phyloP scores from a whole-genome alignment of 768 basidiomycete species.

The Tricholoma hemisulphureum region DNA sequence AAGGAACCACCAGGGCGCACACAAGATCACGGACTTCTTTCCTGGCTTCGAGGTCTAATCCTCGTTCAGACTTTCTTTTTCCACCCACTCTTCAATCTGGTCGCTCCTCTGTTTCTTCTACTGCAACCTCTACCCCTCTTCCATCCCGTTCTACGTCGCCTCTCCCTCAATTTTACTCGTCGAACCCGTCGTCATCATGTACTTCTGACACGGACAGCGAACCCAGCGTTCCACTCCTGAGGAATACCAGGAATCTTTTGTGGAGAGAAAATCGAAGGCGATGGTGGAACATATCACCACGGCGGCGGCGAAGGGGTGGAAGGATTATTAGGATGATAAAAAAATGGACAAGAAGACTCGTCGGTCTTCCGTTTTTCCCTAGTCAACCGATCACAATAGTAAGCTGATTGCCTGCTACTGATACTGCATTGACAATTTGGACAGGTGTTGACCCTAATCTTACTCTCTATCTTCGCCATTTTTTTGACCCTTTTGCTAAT shows the following conservation, averaged over 20 bases:
- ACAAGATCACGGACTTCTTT: conserved; percentile 24
- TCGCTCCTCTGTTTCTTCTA: conserved; percentile 40
- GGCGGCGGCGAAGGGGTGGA: conserved; percentile 52
- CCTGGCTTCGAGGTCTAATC: conserved; percentile 24
- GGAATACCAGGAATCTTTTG: conserved; percentile 34
- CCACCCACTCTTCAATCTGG: conserved; percentile 36
- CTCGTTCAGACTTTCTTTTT: conserved; percentile 31
- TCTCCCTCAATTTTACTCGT: conserved; percentile 50
- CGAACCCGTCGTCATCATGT: conserved; percentile 50
- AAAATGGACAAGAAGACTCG: conserved; percentile 51
- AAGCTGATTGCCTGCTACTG: conserved; percentile 29
- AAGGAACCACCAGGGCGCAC: conserved; percentile 31
- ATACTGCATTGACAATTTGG: neutral
- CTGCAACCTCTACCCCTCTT: conserved; percentile 49
- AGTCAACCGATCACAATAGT: conserved; percentile 81
- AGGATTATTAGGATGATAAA: conserved; percentile 49
- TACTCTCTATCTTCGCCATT: conserved; percentile 79
- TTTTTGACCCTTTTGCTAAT: conserved; percentile 85
- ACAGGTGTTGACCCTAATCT: conserved; percentile 67
- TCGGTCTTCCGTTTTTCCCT: conserved; percentile 76
- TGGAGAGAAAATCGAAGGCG: conserved; percentile 46
- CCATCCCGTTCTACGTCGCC: conserved; percentile 67
- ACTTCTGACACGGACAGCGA: conserved; percentile 65
- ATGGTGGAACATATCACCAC: conserved; percentile 57
- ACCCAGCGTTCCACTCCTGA: conserved; percentile 46